phyloP scores from a whole-genome alignment of 2,329 filamentous ascomycete species.

The Botrytis byssoidea region DNA sequence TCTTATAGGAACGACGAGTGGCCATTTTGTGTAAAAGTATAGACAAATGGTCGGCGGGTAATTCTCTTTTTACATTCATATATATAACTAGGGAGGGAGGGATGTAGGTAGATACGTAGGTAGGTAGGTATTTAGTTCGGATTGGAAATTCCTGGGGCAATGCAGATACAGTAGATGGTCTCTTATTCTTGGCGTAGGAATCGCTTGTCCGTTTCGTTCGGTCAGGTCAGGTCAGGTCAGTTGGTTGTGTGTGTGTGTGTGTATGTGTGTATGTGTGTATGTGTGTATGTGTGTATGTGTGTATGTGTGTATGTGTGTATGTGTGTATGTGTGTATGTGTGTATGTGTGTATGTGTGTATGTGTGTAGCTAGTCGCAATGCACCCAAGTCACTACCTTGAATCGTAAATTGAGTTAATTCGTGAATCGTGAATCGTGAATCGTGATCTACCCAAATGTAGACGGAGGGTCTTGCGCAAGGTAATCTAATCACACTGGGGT shows the following conservation, averaged over 20 bases:
- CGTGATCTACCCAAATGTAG: neutral
- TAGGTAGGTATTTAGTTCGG: neutral
- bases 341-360: no score
- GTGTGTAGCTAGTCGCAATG: neutral
- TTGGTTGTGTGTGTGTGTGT: neutral
- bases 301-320: no score
- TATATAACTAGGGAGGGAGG: neutral
- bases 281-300: no score
- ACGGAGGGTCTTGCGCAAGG: neutral
- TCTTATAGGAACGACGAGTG: conserved; percentile 49
- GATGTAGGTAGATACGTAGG: neutral
- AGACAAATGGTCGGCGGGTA: conserved; percentile 1
- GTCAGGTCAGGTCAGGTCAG: neutral
- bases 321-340: no score
- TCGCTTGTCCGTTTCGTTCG: neutral
- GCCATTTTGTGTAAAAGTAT: conserved; percentile 42
- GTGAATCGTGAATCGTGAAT: neutral
- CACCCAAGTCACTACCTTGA: neutral
- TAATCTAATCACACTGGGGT: neutral
- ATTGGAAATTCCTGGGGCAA: neutral
- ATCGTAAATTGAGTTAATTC: neutral
- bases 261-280: no score
- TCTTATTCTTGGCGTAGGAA: neutral
- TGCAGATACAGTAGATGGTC: neutral
- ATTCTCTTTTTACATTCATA: neutral